Evolutionary conservation across 116 monocot species (phyloP), one percentile per base, ranked within the genome.

Genomic region (Papilionanthe hybrid): DNA sequence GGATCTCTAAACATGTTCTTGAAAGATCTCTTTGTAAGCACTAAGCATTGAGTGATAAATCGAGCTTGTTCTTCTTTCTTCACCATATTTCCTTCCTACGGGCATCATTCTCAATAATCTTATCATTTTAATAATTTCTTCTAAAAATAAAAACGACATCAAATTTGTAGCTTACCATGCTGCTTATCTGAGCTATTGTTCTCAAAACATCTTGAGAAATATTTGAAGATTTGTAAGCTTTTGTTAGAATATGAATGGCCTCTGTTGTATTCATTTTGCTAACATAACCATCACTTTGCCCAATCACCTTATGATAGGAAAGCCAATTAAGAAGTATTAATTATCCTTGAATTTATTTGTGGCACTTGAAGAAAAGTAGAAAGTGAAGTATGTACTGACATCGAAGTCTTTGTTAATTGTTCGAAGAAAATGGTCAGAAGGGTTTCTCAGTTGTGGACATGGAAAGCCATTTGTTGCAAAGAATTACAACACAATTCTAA

Each of bases 1-100:
- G 82, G 53, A 72, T 92, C 92, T 67, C 92, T 78, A 32, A 67
- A 77, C 92, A 89, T 89, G 87, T 92, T 92, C 19, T 78, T 75
- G 72, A 84, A 85, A 0, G 92, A 92, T 81, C 92, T 82, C 53
- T 45, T 87, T 1, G 89, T 87, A 55, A 92, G 89, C 1, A 92
- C 75, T 12, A 66, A 9, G 18, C 68, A 87, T 22, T 92, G 92
- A 19, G 60, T 83, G 0, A 81, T 49, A 77, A 89, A 91, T 75
- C 85, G 79, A 13, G 89, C 87, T 67, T 84, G 85, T 47, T 69
- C 85, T 25, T 79, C 48, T 73, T 81, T 89, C 78, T 81, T 88
- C 32, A 89, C 63, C 9, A 77, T 0, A 4, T 10, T 69, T 66
- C 91, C 89, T 79, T 63, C 86, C 91, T 91, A 29, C 65, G 80